Conservation (phyloP, 73 alveolate genomes). For the Tetrahymena malaccensis region DNA sequence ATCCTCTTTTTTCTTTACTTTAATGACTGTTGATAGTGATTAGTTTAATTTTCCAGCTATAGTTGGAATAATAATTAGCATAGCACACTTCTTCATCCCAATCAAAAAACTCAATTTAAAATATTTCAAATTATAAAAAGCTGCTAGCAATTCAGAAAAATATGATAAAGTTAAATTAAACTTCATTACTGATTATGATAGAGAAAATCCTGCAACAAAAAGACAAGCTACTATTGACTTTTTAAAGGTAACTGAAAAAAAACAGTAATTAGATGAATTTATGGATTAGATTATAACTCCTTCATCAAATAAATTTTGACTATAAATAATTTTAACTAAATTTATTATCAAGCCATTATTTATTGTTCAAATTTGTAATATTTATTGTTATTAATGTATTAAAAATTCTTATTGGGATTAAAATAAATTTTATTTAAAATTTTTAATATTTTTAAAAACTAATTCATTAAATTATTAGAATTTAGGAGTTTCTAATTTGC, state of each 20-base stretch:
- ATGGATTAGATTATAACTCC: background rate
- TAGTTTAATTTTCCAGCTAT: background rate
- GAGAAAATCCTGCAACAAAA: constrained; percentile 54
- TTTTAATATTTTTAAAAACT: too few species aligned
- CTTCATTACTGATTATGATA: constrained; percentile 51
- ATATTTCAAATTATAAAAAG: background rate
- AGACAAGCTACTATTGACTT: constrained; percentile 5
- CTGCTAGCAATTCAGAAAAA: background rate
- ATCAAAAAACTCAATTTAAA: constrained; percentile 4
- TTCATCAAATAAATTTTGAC: background rate
- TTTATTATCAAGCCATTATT: too few species aligned
- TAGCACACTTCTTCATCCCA: constrained; percentile 31
- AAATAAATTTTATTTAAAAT: too few species aligned
- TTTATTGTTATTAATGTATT: too few species aligned
- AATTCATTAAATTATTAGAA: too few species aligned
- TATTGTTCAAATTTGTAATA: too few species aligned
- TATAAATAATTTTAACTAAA: too few species aligned
- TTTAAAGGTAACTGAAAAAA: background rate
- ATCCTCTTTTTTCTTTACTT: background rate
- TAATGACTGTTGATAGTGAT: background rate
- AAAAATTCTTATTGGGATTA: too few species aligned
- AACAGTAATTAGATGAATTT: background rate
- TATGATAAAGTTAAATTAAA: constrained; percentile 11
- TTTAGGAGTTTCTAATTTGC: too few species aligned
- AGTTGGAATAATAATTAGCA: background rate